Evolutionary conservation across 2,329 filamentous ascomycete genomes (phyloP), one percentile per base, ranked within the genome.

Genomic region (Xylariaceae sp.): DNA sequence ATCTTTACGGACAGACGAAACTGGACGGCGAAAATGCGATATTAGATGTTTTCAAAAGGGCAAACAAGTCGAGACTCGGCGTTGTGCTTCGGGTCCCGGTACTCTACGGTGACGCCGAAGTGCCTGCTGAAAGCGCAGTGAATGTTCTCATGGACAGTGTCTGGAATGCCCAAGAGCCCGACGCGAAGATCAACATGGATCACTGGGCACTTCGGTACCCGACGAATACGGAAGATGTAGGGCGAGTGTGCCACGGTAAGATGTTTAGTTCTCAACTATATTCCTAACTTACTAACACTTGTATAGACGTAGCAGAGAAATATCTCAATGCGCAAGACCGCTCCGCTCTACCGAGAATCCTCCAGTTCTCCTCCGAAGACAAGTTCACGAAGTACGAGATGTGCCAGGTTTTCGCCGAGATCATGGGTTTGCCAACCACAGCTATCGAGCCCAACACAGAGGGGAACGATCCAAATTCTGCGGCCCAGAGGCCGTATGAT

Each of bases 301-400:
- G 3, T 26, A 33, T 55, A 87, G 91, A 96, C 65, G 78, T 95
- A 44, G 85, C 89, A 2, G 80, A 79, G 60, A 87, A 89, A 67
- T 95, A 93, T 67, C 77, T 89, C 51, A 74, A 71, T 3, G 74
- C 78, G 11, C 67, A 72, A 34, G 77, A 82, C 33, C 76, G 79
- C 47, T 72, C 77, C 9, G 70, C 77, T 14, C 75, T 96, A 34
- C 92, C 92, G 0, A 77, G 71, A 24, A 83, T 92, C 39, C 79
- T 96, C 16, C 92, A 97, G 52, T 96, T 96, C 75, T 91, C 89
- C 3, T 92, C 91, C 41, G 91, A 96, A 74, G 90, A 96, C 65
- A 84, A 81, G 63, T 90, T 88, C 79, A 96, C 92, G 43, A 96
- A 96, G 77, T 96, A 93, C 73, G 87, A 94, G 73, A 96, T 97